A percentile compares a stretch with the other conserved stretches of the same genome.
phyloP scores from a whole-genome alignment of 371 early-diverging fungal species.

The Aphelidium insulamus region DNA sequence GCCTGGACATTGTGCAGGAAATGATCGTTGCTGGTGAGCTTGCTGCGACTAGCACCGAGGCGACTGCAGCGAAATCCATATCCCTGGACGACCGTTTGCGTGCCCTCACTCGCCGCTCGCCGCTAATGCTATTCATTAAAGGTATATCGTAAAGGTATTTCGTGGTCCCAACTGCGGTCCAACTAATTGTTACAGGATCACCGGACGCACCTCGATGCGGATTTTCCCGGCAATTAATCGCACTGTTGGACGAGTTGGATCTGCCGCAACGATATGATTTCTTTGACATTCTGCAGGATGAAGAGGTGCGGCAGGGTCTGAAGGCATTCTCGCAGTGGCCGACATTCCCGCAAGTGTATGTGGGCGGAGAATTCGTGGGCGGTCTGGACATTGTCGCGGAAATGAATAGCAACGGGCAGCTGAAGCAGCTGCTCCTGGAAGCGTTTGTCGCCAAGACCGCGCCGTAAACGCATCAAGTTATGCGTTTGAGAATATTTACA shows the following conservation, averaged over 20 bases:
- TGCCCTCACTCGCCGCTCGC: conserved; percentile 33
- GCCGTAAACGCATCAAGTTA: too few species aligned
- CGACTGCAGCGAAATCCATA: too few species aligned
- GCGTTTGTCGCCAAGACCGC: too few species aligned
- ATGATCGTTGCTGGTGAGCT: conserved; percentile 37
- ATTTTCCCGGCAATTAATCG: conserved; percentile 13
- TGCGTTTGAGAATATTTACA: too few species aligned
- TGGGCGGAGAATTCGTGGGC: conserved; percentile 65
- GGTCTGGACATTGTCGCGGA: conserved; percentile 81
- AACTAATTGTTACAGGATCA: too few species aligned
- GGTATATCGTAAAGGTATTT: too few species aligned
- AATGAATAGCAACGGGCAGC: conserved; percentile 50
- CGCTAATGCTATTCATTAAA: conserved; percentile 80
- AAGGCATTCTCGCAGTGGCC: conserved; percentile 77
- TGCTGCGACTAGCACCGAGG: too few species aligned
- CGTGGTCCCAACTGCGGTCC: too few species aligned
- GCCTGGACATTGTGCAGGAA: conserved; percentile 77
- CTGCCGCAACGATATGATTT: conserved; percentile 44
- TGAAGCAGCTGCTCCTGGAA: conserved; percentile 32
- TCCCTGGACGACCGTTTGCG: conserved; percentile 40
- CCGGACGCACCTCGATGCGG: conserved; percentile 12
- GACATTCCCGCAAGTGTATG: conserved; percentile 73
- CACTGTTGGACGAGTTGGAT: conserved; percentile 9
- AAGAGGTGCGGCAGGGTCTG: conserved; percentile 63
- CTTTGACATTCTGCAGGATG: conserved; percentile 75